These are phyloP conservation scores for Paramecium biaurelia DNA, from an alignment of 73 alveolate genomes.

Conservation along the genomic window DNA sequence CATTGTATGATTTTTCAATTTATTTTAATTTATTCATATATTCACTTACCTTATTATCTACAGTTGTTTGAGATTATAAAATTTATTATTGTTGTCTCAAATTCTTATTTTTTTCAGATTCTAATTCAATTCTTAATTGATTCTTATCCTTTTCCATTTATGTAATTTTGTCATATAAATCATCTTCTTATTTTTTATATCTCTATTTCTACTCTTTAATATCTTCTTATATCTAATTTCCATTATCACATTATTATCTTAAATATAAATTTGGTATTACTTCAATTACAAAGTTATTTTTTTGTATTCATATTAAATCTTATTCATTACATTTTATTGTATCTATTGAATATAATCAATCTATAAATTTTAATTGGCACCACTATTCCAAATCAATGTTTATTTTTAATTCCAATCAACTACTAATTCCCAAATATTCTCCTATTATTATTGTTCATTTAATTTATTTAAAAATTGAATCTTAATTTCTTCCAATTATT, in stretches of 20 bases:
- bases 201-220: not conserved
- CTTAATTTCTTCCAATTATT: not conserved
- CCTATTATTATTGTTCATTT: not conserved
- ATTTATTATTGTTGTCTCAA: conserved; percentile 19
- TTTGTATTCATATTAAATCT: not conserved
- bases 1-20: conserved; percentile 16
- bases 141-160: not conserved
- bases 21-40: not conserved
- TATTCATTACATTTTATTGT: not conserved
- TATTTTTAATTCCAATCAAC: not conserved
- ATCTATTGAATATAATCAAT: not conserved
- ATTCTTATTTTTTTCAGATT: not conserved
- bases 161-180: not conserved
- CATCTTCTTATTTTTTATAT: conserved; percentile 13
- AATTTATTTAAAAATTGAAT: not conserved
- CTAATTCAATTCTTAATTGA: conserved; percentile 2
- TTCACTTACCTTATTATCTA: conserved; percentile 14
- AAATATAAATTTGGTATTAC: not conserved
- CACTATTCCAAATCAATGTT: not conserved
- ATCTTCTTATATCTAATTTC: not conserved
- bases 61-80: conserved; percentile 1
- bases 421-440: not conserved
- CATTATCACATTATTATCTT: conserved; percentile 10
- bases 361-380: not conserved
- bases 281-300: not conserved